Evolutionary conservation across 2,329 filamentous ascomycete species (phyloP).

Genomic region (Harringtonia lauricola): DNA sequence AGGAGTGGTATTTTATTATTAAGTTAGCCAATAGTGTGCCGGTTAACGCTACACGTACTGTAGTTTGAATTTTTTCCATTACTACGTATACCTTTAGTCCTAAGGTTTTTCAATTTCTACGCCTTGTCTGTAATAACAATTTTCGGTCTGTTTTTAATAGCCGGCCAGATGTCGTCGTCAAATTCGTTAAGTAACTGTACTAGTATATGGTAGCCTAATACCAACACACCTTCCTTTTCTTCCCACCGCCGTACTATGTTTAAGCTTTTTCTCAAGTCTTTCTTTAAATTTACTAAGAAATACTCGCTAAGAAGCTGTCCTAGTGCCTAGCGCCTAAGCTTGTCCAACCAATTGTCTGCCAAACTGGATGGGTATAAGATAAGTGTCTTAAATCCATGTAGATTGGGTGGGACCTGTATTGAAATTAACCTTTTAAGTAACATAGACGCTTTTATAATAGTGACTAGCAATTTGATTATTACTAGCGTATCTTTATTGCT

Average conservation of each 20-base stretch:
- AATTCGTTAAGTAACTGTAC: conserved; percentile 21
- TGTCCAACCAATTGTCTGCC: conserved; percentile 74
- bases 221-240: conserved; percentile 51
- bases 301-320: conserved; percentile 41
- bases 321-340: conserved; percentile 61
- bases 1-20: conserved; percentile 71
- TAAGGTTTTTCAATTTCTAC: conserved; percentile 62
- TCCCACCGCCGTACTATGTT: conserved; percentile 47
- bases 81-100: conserved; percentile 38
- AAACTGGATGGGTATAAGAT: conserved; percentile 67
- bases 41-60: conserved; percentile 69
- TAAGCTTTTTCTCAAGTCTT: conserved; percentile 26
- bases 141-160: conserved; percentile 39
- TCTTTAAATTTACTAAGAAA: conserved; percentile 38
- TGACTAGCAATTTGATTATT: too few relatives aligned
- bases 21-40: conserved; percentile 82
- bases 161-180: conserved; percentile 16
- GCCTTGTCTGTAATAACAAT: conserved; percentile 81
- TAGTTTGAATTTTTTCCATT: conserved; percentile 51
- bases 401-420: conserved; percentile 54
- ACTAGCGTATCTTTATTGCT: too few relatives aligned
- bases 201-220: conserved; percentile 67
- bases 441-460: conserved; percentile 54
- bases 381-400: conserved; percentile 54
- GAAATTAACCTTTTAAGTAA: conserved; percentile 46